Base-by-base conservation (phyloP, 257 asterid species). In the Penstemon davidsonii region DNA sequence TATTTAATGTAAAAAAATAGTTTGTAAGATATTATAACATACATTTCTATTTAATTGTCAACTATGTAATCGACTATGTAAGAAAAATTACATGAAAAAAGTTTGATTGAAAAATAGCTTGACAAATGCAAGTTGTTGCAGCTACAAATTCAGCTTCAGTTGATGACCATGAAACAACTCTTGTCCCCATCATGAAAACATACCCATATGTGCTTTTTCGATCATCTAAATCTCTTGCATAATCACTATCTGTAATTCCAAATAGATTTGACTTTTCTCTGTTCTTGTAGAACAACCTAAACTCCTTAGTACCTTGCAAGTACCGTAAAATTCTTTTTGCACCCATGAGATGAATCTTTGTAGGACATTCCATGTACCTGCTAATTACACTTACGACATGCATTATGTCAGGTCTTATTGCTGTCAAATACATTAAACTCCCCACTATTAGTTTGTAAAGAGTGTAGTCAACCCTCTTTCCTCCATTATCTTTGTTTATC, bases 401-500 rank as follows among this genome's bases (percentile, higher is more conserved):
- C 64, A 55, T 44, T 8, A 55, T 57, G 8, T 69, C 66, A 9
- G 73, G 73, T 9, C 73, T 57, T 58, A 40, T 57, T 1, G 59
- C 37, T 0, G 73, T 69, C 6, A 69, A 12, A 69, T 69, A 69
- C 73, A 44, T 33, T 5, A 69, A 8, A 9, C 55, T 54, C 0
- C 73, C 73, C 6, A 69, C 59, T 0, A 69, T 44, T 36, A 25
- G 63, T 8, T 67, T 69, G 41, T n/a, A 58, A 0, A 45, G 40
- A 13, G 67, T 56, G 40, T 0, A 25, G 36, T 56, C 66, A 0
- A 69, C 58, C 6, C 0, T 47, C n/a, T 12, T 6, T 5, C 50
- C 47, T 10, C 3, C 55, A 19, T 0, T 8, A 10, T 45, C 41
- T 10, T 43, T 55, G 4, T 0, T 11, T 0, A 68, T 8, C 65